Evolutionary conservation across 257 asterid species (phyloP), one percentile per base, ranked within the genome.

Genomic region (Leonotis leonurus): DNA sequence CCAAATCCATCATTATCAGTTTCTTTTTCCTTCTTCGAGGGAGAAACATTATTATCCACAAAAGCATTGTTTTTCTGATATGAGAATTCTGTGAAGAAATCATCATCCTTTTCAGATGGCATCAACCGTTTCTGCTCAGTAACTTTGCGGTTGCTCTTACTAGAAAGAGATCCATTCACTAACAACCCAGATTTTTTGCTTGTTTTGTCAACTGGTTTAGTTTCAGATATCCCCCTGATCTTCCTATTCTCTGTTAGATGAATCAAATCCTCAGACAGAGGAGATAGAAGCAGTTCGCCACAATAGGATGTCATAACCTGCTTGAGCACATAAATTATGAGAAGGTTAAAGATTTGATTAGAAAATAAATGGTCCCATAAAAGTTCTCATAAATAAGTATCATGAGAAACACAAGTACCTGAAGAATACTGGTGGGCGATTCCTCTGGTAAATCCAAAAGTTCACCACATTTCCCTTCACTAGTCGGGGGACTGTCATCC

Each of bases 401-500:
- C 51, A 50, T 48, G 62, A 77, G 72, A 56, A 65, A 46, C 60
- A 73, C 61, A 44, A 56, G 60, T 79, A 94, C 99, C 96, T 86
- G 84, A 66, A 94, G 92, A 78, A 94, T 94, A 73, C 95, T 90
- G 32, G 87, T 82, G 25, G 96, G 97, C 54, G 99, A 94, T 65
- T 80, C 83, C 58, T 84, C 83, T 6, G 90, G 80, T 57, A 53
- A 73, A 69, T 75, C 75, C 70, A 43, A 68, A 64, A 33, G 70
- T 41, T 75, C 81, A 69, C 62, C 80, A 69, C 56, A 61, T 57
- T 77, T 70, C 63, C 88, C 81, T 68, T 71, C 90, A 75, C 90
- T 76, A 56, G 85, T 73, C 20, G 74, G 10, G 43, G 83, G 95
- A 67, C 87, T 85, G 68, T 83, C 94, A 45, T 87, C 92, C 74